Conservation (phyloP, 495 filamentous ascomycete species). For the Filosporella fistucella region DNA sequence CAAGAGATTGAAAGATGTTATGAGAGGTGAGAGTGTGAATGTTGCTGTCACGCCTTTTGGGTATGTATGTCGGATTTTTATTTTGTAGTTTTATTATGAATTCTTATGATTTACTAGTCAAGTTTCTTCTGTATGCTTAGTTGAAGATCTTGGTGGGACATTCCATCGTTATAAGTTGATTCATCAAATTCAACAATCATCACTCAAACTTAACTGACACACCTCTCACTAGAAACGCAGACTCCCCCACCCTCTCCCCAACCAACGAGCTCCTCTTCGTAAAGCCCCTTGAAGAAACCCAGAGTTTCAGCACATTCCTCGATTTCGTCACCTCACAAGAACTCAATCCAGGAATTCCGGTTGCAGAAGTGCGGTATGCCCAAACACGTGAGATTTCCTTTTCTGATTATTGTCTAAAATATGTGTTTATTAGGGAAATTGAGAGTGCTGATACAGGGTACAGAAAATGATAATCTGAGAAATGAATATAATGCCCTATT, state of each 20-base stretch:
- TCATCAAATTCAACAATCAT: too few species aligned
- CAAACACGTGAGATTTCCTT: slow-evolving; percentile 40
- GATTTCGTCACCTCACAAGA: slow-evolving; percentile 39
- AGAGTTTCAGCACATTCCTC: slow-evolving; percentile 42
- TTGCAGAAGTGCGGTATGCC: slow-evolving; percentile 42
- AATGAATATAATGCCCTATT: slow-evolving; percentile 59
- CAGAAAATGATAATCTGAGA: slow-evolving; percentile 73
- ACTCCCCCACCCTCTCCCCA: slow-evolving; percentile 40
- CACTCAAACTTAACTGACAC: not conserved
- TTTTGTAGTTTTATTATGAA: too few species aligned
- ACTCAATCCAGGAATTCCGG: slow-evolving; percentile 1
- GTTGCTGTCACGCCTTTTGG: slow-evolving; percentile 68
- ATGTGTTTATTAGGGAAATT: not conserved
- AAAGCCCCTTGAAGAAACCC: slow-evolving; percentile 50
- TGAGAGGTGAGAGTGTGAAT: slow-evolving; percentile 51
- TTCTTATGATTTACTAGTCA: too few species aligned
- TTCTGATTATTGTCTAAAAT: not conserved
- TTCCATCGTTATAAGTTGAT: too few species aligned
- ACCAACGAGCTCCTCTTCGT: slow-evolving; percentile 39
- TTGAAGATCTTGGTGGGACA: too few species aligned
- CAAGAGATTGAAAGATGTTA: slow-evolving; percentile 42
- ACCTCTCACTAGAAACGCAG: slow-evolving; percentile 47
- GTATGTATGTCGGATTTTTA: too few species aligned
- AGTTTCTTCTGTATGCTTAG: too few species aligned
- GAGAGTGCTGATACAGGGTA: not conserved